Base-by-base conservation (phyloP, 495 filamentous ascomycete species). In the Aspergillus homomorphus region DNA sequence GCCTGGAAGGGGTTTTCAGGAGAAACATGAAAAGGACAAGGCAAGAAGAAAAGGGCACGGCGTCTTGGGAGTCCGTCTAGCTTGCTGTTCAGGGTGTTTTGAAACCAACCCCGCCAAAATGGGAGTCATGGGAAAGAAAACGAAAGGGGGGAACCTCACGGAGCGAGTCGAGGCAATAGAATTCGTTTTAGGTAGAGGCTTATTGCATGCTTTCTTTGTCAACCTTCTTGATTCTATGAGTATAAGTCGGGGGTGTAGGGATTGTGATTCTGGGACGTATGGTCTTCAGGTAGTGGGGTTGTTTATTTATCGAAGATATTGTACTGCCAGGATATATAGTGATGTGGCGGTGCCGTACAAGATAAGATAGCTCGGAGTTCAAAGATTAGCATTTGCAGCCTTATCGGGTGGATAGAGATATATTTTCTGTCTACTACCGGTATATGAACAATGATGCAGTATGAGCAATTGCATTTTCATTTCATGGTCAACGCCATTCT, bases 31-130 rank as follows among this genome's bases (percentile, higher is more conserved):
- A 49, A 18, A 14, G 30, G 38, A 41, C 22, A 18, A 14, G 43
- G 41, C 23, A 33, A 46, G 33, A 55, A 45, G 21, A 42, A 49
- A 57, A 51, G 56, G 63, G 54, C 59, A 62, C 60, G 73, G 74
- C 72, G 71, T 71, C 69, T 14, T 67, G 62, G 70, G 71, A 71
- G 71, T 74, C 70, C 61, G 66, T 66, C 62, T 73, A 64, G 65
- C 69, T 62, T 69, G 4, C 15, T 65, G 62, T 59, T 66, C 66
- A 66, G 62, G 66, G 54, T 65, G 64, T 66, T 64, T 48, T 45
- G 60, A 56, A 62, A 62, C 51, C 59, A 58, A 62, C 52, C 33
- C 33, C 10, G 4, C 4, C 4, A 45, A 45, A 5, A 45, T 45
- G 4, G 43, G 26, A 38, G 4, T 12, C 33, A 38, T 38, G 33